Percentiles rank a stretch among this genome's conserved stretches.
These are phyloP conservation scores for Suhomyces pyralidae DNA, from an alignment of 805 yeast species.

Conservation along the genomic window DNA sequence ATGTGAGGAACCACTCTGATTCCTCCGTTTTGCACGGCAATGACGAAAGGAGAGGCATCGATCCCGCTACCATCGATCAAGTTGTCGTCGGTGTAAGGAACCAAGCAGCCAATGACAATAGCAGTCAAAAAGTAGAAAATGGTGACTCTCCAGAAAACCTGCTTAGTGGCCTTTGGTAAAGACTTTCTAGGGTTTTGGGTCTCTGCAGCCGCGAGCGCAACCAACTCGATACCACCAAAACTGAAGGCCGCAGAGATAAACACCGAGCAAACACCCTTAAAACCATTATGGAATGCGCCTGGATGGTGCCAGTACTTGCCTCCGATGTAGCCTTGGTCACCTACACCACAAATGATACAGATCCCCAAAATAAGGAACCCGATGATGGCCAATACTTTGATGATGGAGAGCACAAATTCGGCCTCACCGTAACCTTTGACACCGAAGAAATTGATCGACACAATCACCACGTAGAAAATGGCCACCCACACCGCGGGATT, in stretches of 20 bases:
- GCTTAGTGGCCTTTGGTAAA: constrained; percentile 55
- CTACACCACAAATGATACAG: constrained; percentile 32
- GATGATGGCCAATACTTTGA: constrained; percentile 26
- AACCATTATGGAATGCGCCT: constrained; percentile 20
- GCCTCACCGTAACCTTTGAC: constrained; percentile 33
- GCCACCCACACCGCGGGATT: constrained; percentile 39
- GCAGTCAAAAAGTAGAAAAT: constrained; percentile 37
- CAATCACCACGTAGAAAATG: constrained; percentile 30
- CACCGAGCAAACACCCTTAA: constrained; percentile 22
- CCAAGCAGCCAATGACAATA: constrained; percentile 35
- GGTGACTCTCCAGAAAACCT: constrained; percentile 53
- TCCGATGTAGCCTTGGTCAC: constrained; percentile 18
- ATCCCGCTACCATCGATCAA: constrained; percentile 53
- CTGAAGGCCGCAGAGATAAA: constrained; percentile 58
- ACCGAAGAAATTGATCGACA: constrained; percentile 35
- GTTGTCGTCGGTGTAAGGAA: constrained; percentile 49
- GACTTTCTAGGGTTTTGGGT: constrained; percentile 53
- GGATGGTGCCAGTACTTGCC: constrained; percentile 22
- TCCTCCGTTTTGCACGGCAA: constrained; percentile 63
- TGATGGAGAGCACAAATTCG: constrained; percentile 22
- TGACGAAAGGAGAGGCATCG: constrained; percentile 72
- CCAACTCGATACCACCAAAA: constrained; percentile 59
- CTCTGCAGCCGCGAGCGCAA: constrained; percentile 59
- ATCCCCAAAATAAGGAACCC: constrained; percentile 31
- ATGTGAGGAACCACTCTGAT: constrained; percentile 65